phyloP scores from a whole-genome alignment of 768 basidiomycete genomes.

The Tylopilus felleus region DNA sequence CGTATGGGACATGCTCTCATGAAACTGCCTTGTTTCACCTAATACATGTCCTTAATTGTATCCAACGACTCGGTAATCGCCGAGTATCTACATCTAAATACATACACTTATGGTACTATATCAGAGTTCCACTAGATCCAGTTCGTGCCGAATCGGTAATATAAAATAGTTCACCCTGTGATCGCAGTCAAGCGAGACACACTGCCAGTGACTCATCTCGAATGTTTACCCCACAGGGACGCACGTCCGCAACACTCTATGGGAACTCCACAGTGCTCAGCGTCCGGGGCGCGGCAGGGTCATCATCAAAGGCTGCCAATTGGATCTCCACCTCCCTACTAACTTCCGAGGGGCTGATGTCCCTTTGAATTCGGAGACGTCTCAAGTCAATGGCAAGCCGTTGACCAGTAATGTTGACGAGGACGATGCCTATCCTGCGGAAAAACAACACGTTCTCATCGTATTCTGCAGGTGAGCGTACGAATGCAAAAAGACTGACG shows the following conservation, averaged over 20 bases:
- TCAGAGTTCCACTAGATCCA: neutral
- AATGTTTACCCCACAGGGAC: neutral
- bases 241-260: neutral
- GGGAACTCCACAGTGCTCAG: neutral
- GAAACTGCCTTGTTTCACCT: too few species aligned
- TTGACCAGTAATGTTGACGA: constrained; percentile 3
- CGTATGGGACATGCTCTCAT: too few species aligned
- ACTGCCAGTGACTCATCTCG: too few species aligned
- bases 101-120: too few species aligned
- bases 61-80: too few species aligned
- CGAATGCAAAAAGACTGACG: neutral
- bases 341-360: neutral
- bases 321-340: constrained; percentile 1
- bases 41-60: too few species aligned
- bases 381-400: constrained; percentile 4
- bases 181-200: neutral
- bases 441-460: neutral
- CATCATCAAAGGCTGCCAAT: neutral
- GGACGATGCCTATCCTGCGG: neutral
- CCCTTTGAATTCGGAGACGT: neutral
- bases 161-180: neutral
- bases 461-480: neutral
- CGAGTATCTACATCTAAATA: too few species aligned
- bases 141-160: neutral
- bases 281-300: neutral